Conservation (phyloP, 768 basidiomycete species). For the Megacollybia marginata region DNA sequence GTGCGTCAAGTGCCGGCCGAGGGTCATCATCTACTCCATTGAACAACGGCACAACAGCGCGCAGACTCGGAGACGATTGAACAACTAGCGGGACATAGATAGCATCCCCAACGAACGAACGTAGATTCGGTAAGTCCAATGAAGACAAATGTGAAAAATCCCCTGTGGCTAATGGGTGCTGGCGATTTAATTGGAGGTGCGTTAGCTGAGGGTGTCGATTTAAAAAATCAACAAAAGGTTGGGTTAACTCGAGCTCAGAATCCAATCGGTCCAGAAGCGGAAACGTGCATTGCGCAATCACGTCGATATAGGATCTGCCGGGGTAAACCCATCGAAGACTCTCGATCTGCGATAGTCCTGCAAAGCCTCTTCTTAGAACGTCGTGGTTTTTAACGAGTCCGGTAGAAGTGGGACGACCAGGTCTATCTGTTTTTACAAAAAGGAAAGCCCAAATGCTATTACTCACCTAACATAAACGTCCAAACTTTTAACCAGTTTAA, state of each 20-base stretch:
- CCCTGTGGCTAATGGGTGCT: constrained; percentile 19
- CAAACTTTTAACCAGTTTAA: not conserved
- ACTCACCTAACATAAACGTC: not conserved
- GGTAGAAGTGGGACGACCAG: not conserved
- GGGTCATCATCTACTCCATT: constrained; percentile 22
- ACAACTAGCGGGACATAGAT: constrained; percentile 21
- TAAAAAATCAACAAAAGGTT: constrained; percentile 23
- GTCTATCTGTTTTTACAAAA: not conserved
- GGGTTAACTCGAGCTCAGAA: constrained; percentile 13
- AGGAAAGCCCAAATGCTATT: not conserved
- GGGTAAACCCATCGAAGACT: no score
- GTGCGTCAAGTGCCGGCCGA: constrained; percentile 21
- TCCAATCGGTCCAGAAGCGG: not conserved
- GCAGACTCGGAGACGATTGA: constrained; percentile 16
- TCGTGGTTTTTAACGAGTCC: not conserved
- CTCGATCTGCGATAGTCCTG: not conserved
- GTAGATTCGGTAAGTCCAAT: constrained; percentile 23
- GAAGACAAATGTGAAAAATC: constrained; percentile 6
- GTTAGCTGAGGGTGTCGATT: constrained; percentile 25
- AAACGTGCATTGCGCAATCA: not conserved
- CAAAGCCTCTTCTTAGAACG: not conserved
- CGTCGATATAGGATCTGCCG: no score
- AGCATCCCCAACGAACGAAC: constrained; percentile 30
- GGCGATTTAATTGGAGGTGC: constrained; percentile 22
- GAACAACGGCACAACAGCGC: constrained; percentile 31